These are phyloP conservation scores for Aspergillus incahuasiensis DNA, from an alignment of 495 filamentous ascomycete genomes.

Conservation along the genomic window DNA sequence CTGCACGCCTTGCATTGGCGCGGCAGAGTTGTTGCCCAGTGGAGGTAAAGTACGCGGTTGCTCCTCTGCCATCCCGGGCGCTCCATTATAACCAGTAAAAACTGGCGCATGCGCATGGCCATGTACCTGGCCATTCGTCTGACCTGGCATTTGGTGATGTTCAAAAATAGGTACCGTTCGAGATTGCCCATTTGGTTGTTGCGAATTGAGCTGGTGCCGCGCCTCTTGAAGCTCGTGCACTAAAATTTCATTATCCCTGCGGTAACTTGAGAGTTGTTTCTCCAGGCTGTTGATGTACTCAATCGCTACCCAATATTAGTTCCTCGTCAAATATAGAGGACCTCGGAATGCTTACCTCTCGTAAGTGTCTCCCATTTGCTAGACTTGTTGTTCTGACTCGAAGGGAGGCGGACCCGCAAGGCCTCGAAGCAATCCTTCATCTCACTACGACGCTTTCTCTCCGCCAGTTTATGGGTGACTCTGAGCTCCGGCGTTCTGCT, in stretches of 20 bases:
- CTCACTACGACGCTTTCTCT: slow-evolving; percentile 91
- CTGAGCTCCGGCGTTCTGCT: slow-evolving; percentile 93
- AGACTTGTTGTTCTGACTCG: slow-evolving; percentile 84
- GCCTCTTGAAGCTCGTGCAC: slow-evolving; percentile 48
- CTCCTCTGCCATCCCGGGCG: slow-evolving; percentile 31
- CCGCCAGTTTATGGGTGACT: slow-evolving; percentile 91
- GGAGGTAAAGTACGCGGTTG: slow-evolving; percentile 50
- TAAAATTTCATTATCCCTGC: slow-evolving; percentile 47
- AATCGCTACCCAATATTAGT: slow-evolving; percentile 27
- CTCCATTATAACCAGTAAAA: slow-evolving; percentile 32
- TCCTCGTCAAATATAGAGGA: not conserved
- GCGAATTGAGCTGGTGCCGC: slow-evolving; percentile 44
- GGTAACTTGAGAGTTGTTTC: slow-evolving; percentile 26
- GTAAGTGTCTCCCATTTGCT: slow-evolving; percentile 99
- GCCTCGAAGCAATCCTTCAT: slow-evolving; percentile 98
- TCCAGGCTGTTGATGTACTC: slow-evolving; percentile 41
- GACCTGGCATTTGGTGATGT: slow-evolving; percentile 36
- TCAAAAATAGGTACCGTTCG: slow-evolving; percentile 37
- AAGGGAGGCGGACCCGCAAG: slow-evolving; percentile 74
- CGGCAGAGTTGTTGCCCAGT: slow-evolving; percentile 45
- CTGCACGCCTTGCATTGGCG: slow-evolving; percentile 56
- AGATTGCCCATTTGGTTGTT: slow-evolving; percentile 46
- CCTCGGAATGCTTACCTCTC: slow-evolving; percentile 61
- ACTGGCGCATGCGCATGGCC: slow-evolving; percentile 31
- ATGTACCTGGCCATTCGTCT: slow-evolving; percentile 36